A percentile compares a stretch with the other conserved stretches of the same genome.
Conservation (phyloP, 139 green algal genomes). For the Micractinium sp. region DNA sequence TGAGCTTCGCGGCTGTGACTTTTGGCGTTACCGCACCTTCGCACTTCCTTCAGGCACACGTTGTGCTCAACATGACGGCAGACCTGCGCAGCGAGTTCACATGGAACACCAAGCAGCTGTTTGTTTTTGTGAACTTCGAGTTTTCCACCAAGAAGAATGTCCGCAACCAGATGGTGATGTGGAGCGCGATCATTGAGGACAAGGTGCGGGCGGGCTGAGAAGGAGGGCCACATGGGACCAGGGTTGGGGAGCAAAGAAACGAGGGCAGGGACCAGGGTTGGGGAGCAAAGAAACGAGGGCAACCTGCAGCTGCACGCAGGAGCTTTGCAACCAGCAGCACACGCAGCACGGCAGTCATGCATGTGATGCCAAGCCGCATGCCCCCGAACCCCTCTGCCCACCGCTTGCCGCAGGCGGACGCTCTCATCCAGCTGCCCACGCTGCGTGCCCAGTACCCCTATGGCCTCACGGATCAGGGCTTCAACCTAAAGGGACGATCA, state of each 20-base stretch:
- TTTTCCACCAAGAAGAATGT: conserved; percentile 58
- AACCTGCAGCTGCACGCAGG: too few species aligned
- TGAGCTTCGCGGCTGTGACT: too few species aligned
- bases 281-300: background rate
- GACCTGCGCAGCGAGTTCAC: conserved; percentile 80
- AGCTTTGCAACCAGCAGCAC: background rate
- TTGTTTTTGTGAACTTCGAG: conserved; percentile 68
- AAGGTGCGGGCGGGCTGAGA: conserved; percentile 45
- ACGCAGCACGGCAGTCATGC: background rate
- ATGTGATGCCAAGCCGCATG: background rate
- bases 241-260: background rate
- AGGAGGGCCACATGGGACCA: too few species aligned
- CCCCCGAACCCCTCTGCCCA: background rate
- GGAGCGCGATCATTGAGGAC: conserved; percentile 74
- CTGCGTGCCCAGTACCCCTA: conserved; percentile 79
- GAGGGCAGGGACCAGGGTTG: too few species aligned
- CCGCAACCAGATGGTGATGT: conserved; percentile 83
- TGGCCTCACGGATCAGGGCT: conserved; percentile 71
- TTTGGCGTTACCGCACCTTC: too few species aligned
- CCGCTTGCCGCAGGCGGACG: conserved; percentile 49
- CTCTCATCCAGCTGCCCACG: conserved; percentile 51
- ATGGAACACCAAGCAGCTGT: conserved; percentile 94
- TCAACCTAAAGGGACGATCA: conserved; percentile 50
- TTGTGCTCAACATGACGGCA: conserved; percentile 67
- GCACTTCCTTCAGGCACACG: conserved; percentile 60